Evolutionary conservation across 805 yeast genomes (phyloP), one percentile per base, ranked within the genome.

Genomic region (Ogataea zsoltii): DNA sequence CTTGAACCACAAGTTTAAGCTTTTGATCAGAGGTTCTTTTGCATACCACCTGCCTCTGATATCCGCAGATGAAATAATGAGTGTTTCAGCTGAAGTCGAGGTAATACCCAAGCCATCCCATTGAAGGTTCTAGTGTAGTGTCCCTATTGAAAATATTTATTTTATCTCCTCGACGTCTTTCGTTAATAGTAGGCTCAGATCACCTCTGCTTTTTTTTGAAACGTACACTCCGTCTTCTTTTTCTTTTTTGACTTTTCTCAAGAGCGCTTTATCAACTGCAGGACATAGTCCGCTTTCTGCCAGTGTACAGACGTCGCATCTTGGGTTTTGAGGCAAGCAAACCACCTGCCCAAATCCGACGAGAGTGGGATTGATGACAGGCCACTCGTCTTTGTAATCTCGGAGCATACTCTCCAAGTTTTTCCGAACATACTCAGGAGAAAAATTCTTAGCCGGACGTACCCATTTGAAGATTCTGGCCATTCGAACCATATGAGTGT

Each of bases 301-400:
- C 56, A 83, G 65, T 3, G 76, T 58, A 55, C 97, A 89, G 6
- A 83, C 53, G 57, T 84, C 91, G 65, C 97, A 89, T 49, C 85
- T 73, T 11, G 75, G 62, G 4, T 82, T 82, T 44, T 83, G 73
- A 0, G 96, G 86, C 9, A 81, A 75, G 61, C 97, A 91, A 2
- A 91, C 76, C 0, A 84, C 82, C 63, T 91, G 98, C 11, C 98
- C 98, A 70, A 90, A 91, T 3, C 98, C 97, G 7, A 91, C 98
- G 6, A 92, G 65, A 9, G 85, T 63, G 1, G 96, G 96, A 61
- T 91, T 91, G 33, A 92, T 81, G 45, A 88, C 96, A 10, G 74
- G 70, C 98, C 98, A 91, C 37, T 79, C 72, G 28, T 80, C 80
- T 37, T 60, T 65, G 36, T 57, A 51, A 35, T 62, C 50, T 0